These are phyloP conservation scores for Salix udensis DNA, from an alignment of 345 rosid species.

Conservation along the genomic window DNA sequence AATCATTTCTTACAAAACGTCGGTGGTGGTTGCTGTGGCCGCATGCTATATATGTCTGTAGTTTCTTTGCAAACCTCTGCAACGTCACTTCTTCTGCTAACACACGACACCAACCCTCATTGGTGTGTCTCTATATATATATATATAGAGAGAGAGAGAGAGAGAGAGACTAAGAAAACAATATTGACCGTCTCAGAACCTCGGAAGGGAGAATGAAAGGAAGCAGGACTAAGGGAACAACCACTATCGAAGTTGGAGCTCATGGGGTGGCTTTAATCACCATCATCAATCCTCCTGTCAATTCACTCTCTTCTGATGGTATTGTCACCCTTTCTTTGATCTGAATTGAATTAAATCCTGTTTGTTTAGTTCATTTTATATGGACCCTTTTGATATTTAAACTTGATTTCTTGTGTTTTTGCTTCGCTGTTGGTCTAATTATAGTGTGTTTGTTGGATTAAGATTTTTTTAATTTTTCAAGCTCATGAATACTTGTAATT, in stretches of 20 bases:
- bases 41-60: no score
- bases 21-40: no score
- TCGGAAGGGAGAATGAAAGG: background rate
- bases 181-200: background rate
- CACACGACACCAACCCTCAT: background rate
- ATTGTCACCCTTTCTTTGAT: background rate
- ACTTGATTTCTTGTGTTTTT: background rate
- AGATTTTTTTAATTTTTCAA: background rate
- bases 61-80: no score
- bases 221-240: constrained; percentile 39
- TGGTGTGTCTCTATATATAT: no score
- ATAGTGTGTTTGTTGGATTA: background rate
- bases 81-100: no score
- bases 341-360: background rate
- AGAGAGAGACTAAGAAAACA: background rate
- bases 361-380: background rate
- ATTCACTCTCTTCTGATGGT: constrained; percentile 85
- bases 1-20: no score
- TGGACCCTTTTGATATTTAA: background rate
- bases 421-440: background rate
- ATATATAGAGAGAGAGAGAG: no score
- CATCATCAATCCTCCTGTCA: constrained; percentile 83
- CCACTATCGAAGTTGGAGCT: constrained; percentile 69
- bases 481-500: no score
- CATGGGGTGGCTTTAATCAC: constrained; percentile 91